Percentiles rank a stretch among this genome's conserved stretches.
Evolutionary conservation across 805 yeast genomes (phyloP).

Genomic region (Candida andamanensis): DNA sequence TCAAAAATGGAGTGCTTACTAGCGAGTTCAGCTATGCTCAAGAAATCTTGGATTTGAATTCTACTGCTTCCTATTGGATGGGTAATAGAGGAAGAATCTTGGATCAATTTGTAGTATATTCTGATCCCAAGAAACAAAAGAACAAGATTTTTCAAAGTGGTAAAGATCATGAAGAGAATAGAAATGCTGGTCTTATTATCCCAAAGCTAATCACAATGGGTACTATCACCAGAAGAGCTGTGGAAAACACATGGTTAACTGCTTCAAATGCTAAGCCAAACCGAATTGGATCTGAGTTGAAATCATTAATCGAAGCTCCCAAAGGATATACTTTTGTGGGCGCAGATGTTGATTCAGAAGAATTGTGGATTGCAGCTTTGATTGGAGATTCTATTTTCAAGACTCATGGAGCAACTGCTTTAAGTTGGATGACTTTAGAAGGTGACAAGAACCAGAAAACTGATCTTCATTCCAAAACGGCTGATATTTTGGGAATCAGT

Average conservation of each 20-base stretch:
- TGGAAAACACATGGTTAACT: constrained; percentile 95
- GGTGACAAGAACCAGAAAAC: constrained; percentile 91
- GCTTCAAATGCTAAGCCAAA: constrained; percentile 88
- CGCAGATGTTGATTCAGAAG: constrained; percentile 98
- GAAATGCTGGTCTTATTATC: constrained; percentile 62
- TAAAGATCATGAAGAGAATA: constrained; percentile 17
- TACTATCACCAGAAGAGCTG: constrained; percentile 92
- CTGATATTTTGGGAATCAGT: constrained; percentile 79
- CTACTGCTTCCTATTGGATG: constrained; percentile 87
- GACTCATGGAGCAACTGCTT: constrained; percentile 91
- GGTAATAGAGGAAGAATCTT: constrained; percentile 80
- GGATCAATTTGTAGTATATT: constrained; percentile 78
- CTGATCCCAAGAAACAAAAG: constrained; percentile 15
- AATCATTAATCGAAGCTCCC: constrained; percentile 83
- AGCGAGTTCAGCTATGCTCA: constrained; percentile 70
- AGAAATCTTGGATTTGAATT: constrained; percentile 72
- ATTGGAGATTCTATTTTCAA: constrained; percentile 89
- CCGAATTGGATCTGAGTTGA: constrained; percentile 89
- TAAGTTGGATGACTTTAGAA: constrained; percentile 99
- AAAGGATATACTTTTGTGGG: constrained; percentile 89
- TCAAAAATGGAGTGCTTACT: constrained; percentile 67
- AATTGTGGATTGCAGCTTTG: constrained; percentile 94
- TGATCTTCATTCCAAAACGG: constrained; percentile 92
- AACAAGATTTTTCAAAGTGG: constrained; percentile 22
- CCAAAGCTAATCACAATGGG: constrained; percentile 93